A percentile compares a stretch with the other conserved stretches of the same genome.
These are phyloP conservation scores for Isabelozyma gotoi DNA, from an alignment of 805 yeast genomes.

Conservation along the genomic window DNA sequence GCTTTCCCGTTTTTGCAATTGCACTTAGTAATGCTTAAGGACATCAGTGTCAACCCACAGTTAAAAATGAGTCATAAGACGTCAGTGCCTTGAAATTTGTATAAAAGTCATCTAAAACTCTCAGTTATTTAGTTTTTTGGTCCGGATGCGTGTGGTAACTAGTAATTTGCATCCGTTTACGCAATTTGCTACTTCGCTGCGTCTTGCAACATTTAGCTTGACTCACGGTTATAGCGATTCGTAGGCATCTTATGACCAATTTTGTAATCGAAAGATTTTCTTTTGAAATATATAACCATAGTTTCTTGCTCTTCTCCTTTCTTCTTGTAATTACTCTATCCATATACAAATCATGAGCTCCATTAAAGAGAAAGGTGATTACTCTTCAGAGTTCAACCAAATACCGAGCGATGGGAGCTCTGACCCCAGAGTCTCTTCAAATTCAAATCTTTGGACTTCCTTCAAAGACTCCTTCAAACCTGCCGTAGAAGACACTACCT, in stretches of 20 bases:
- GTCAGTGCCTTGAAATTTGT: neutral
- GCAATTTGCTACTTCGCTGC: too few species aligned
- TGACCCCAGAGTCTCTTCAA: conserved; percentile 4
- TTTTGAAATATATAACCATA: neutral
- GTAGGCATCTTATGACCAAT: too few species aligned
- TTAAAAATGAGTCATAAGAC: neutral
- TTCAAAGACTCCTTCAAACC: conserved; percentile 37
- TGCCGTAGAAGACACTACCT: conserved; percentile 21
- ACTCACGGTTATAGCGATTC: too few species aligned
- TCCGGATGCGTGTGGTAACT: neutral
- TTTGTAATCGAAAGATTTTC: too few species aligned
- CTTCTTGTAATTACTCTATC: neutral
- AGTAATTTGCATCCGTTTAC: neutral
- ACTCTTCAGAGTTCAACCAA: conserved; percentile 10
- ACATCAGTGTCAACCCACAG: neutral
- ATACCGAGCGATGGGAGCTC: conserved; percentile 9
- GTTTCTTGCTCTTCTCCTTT: neutral
- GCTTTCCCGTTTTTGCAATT: neutral
- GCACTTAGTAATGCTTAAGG: neutral
- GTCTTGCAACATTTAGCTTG: too few species aligned
- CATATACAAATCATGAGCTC: neutral
- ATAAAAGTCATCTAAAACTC: neutral
- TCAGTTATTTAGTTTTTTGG: neutral
- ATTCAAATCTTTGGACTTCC: conserved; percentile 15
- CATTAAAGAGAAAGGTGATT: conserved; percentile 4